Evolutionary conservation across 495 filamentous ascomycete species (phyloP).

Genomic region (Talaromyces borbonicus): DNA sequence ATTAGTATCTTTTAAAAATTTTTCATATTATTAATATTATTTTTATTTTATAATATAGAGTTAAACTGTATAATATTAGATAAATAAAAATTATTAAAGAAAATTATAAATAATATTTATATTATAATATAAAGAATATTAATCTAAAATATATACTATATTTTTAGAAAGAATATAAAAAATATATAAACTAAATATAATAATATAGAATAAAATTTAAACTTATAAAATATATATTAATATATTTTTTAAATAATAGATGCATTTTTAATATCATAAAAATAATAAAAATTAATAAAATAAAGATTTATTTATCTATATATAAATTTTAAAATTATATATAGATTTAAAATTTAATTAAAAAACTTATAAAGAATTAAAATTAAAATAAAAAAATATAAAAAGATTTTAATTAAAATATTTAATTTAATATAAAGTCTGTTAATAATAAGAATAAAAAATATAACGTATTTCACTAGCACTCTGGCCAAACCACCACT

Average conservation of each 20-base stretch:
- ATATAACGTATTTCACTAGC: no score
- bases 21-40: slow-evolving; percentile 9
- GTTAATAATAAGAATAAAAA: no score
- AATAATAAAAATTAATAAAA: slow-evolving; percentile 7
- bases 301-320: slow-evolving; percentile 5
- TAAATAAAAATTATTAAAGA: neutral
- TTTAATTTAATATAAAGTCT: no score
- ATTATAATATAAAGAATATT: neutral
- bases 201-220: no score
- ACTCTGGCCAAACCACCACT: no score
- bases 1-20: slow-evolving; percentile 9
- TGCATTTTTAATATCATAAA: slow-evolving; percentile 7
- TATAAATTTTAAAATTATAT: slow-evolving; percentile 11
- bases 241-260: slow-evolving; percentile 5
- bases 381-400: slow-evolving; percentile 8
- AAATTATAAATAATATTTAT: neutral
- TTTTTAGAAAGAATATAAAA: neutral
- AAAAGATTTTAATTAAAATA: neutral
- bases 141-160: slow-evolving; percentile 5
- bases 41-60: slow-evolving; percentile 10
- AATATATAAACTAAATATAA: slow-evolving; percentile 2
- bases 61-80: slow-evolving; percentile 6
- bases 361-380: slow-evolving; percentile 13
- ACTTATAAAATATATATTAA: slow-evolving; percentile 5
- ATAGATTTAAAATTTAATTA: slow-evolving; percentile 9